Evolutionary conservation across 148 eudicot species (phyloP), one percentile per base, ranked within the genome.

Genomic region (Rheum nobile): DNA sequence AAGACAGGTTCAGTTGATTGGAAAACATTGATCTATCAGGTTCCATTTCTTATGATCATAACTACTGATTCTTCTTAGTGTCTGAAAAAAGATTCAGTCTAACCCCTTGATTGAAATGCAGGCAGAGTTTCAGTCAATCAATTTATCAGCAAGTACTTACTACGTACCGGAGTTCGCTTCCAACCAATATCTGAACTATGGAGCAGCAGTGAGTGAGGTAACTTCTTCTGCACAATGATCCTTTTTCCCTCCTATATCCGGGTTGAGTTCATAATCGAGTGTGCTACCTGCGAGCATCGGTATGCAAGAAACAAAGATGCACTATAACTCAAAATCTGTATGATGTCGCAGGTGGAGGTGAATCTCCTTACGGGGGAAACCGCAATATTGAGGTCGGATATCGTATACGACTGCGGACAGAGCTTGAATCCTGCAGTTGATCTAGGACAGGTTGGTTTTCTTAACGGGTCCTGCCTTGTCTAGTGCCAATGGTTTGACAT

Each of bases 341-440:
- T 31, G 32, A 39, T 81, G 76, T 67, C 73, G 57, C 87, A 94
- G 98, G 98, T 92, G 24, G 97, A 91, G 85, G 79, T 95, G 31
- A 82, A 95, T 83, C 84, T 90, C 72, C 84, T 91, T 35, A 90
- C 99, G 0, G 99, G 99, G 41, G 96, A 88, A 86, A 95, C 96
- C 61, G 77, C 73, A 78, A 87, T 90, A 42, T 73, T 90, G 83
- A 86, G 80, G 67, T 72, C 96, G 26, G 99, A 95, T 83, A 87
- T 95, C 73, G 80, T 91, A 21, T 95, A 94, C 74, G 99, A 95
- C 67, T 95, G 99, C 39, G 99, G 99, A 29, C 94, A 90, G 81
- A 90, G 96, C 81, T 78, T 95, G 83, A 91, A 95, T 77, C 99
- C 99, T 68, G 99, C 97, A 77, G 96, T 95, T 72, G 97, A 95